Base-by-base conservation (phyloP, 2,329 filamentous ascomycete genomes). In the Coleophoma cylindrospora region DNA sequence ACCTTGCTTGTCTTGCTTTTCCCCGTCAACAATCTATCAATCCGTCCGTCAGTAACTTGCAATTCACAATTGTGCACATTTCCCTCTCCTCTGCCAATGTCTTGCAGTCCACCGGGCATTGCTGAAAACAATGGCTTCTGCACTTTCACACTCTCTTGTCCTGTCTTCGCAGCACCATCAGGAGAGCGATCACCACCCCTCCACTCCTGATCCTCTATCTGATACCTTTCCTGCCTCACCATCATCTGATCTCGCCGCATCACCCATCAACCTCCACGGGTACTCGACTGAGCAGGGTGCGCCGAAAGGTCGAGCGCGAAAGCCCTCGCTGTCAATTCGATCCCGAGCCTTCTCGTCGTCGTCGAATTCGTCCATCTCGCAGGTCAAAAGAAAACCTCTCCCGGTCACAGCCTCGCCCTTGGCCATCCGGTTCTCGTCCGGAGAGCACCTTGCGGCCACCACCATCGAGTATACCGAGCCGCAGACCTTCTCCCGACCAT, bases 301-400 rank as follows among this genome's bases (percentile, higher is more conserved):
- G 41, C 45, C 34, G 36, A 52, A 52, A 48, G 46, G 45, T 45
- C 47, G 47, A 49, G 48, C 52, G 47, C 47, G 50, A 49, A 52
- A 50, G 34, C 56, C 55, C 37, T 54, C 56, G 11, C 22, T 54
- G 19, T 53, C 59, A 36, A 48, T 54, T 41, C 54, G 60, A 47
- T 53, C 60, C n/a, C 60, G 61, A 38, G 50, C 54, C 14, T 40
- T 17, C 34, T 49, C 56, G 37, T 63, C 57, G 22, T 58, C 59
- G 34, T 41, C 46, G 11, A 46, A 55, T 12, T 62, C 62, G 45
- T 41, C 46, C 9, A 46, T 55, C 14, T 62, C 62, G 45, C 51
- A 58, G 4, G 60, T 84, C 67, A 77, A 76, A 63, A 75, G 82
- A 54, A 84, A 85, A 68, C 81, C 82, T 49, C 64, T 85, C 53